Conservation (phyloP, 2,329 filamentous ascomycete species). For the Talaromyces pinophilus region DNA sequence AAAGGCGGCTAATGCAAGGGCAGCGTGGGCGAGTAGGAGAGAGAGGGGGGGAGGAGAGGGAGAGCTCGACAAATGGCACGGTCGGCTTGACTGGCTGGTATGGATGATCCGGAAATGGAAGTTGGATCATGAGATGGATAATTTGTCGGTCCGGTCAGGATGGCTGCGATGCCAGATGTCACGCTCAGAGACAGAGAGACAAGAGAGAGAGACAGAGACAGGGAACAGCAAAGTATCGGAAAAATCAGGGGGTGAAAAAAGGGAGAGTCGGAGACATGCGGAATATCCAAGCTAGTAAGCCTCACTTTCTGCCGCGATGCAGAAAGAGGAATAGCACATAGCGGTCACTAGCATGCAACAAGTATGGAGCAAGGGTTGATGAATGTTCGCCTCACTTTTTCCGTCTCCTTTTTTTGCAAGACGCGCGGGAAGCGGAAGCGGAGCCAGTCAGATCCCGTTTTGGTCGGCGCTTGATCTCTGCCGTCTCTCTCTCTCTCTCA, state of each 20-base stretch:
- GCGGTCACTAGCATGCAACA: not conserved
- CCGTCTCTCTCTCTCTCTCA: not conserved
- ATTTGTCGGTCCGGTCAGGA: slow-evolving; percentile 1
- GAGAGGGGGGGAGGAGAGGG: not conserved
- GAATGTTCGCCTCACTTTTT: slow-evolving; percentile 20
- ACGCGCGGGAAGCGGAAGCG: slow-evolving; percentile 19
- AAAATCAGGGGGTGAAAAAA: slow-evolving; percentile 10
- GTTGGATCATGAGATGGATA: slow-evolving; percentile 5
- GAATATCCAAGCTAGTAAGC: slow-evolving; percentile 12
- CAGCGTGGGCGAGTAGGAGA: slow-evolving; percentile 17
- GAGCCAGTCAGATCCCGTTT: slow-evolving; percentile 18
- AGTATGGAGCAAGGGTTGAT: slow-evolving; percentile 9
- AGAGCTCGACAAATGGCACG: not conserved
- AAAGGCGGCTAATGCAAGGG: slow-evolving; percentile 20
- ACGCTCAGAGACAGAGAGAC: not conserved
- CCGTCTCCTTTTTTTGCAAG: slow-evolving; percentile 6
- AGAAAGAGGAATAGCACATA: slow-evolving; percentile 11
- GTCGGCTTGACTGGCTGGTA: not conserved
- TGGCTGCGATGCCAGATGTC: not conserved
- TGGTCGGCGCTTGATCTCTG: slow-evolving; percentile 14
- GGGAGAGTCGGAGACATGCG: slow-evolving; percentile 18
- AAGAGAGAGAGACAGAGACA: not conserved
- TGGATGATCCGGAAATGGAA: slow-evolving; percentile 8
- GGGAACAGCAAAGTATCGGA: slow-evolving; percentile 7
- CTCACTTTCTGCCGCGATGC: slow-evolving; percentile 18